Base-by-base conservation (phyloP, 768 basidiomycete species). In the Agaricus bisporus region DNA sequence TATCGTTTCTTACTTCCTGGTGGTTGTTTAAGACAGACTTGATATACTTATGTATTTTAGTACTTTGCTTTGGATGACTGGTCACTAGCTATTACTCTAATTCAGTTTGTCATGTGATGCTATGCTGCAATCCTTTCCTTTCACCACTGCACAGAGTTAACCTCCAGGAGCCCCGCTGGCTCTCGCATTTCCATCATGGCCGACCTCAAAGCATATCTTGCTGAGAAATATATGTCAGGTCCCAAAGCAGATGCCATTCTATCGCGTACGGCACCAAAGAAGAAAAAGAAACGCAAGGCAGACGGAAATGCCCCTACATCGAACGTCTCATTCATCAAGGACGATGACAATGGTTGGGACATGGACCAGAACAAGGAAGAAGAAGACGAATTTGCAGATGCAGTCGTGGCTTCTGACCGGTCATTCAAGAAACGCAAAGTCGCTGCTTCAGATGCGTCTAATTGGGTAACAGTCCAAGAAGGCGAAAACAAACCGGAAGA, bases 241-340 rank as follows among this genome's bases (percentile, higher is more conserved):
- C 83, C 91, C 0, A 98, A 98, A 63, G 93, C 95, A 2, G 95
- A 98, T 60, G 94, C 92, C 5, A 98, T 98, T 58, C 76, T 98
- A 7, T 75, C 93, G 3, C 81, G 82, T 42, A 67, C 79, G 0
- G 74, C 70, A 2, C 70, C 73, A 0, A 78, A 77, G 65, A 86
- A 86, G 69, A 89, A 86, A 73, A 91, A 90, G 76, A 78, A 83
- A 49, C 88, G 86, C 68, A 76, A 68, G 11, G 65, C 64, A 8
- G 59, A 59, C 18, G 55, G 59, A 15, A 49, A 63, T 17, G 52
- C 67, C 26, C 37, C 63, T 26, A 60, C 64, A 7, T 68, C 69
- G 18, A 62, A 59, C 5, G 63, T 68, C 8, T 42, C 53, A 22
- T 68, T 65, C 60, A 73, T 81, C 56, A 70, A 70, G 29, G 91